A percentile compares a stretch with the other conserved stretches of the same genome.
phyloP scores from a whole-genome alignment of 305 asterid species.

The Solanum chacoense region DNA sequence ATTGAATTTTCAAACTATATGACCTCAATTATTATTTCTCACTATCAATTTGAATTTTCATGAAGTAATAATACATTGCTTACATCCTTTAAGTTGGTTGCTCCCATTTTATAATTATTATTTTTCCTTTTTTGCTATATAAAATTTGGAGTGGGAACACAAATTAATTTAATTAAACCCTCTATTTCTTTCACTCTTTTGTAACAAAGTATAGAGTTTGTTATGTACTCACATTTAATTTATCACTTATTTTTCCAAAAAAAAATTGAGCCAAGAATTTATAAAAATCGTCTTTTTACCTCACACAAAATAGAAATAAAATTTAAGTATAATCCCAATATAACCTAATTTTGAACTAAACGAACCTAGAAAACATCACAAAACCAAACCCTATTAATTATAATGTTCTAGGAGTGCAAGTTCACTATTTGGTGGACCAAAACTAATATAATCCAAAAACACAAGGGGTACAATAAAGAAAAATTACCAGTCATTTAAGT shows the following conservation, averaged over 20 bases:
- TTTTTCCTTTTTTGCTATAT: too few relatives aligned
- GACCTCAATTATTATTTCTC: neutral
- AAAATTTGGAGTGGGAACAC: too few relatives aligned
- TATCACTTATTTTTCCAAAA: neutral
- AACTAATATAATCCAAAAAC: neutral
- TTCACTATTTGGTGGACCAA: neutral
- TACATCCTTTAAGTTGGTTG: neutral
- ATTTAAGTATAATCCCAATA: neutral
- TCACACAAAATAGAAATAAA: too few relatives aligned
- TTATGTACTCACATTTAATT: neutral
- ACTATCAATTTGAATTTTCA: neutral
- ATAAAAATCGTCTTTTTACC: accelerated
- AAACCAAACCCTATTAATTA: neutral
- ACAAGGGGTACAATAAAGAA: neutral
- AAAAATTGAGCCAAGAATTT: neutral
- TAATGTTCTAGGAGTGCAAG: neutral
- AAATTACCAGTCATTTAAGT: neutral
- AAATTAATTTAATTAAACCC: too few relatives aligned
- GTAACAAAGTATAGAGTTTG: too few relatives aligned
- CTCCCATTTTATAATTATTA: neutral
- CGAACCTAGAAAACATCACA: neutral
- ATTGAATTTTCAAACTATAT: neutral
- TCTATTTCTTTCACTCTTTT: too few relatives aligned
- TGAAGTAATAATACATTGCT: neutral
- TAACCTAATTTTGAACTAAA: neutral